Percentiles rank a stretch among this genome's conserved stretches.
phyloP scores from a whole-genome alignment of 495 filamentous ascomycete genomes.

The Astrothelium macrocarpum region DNA sequence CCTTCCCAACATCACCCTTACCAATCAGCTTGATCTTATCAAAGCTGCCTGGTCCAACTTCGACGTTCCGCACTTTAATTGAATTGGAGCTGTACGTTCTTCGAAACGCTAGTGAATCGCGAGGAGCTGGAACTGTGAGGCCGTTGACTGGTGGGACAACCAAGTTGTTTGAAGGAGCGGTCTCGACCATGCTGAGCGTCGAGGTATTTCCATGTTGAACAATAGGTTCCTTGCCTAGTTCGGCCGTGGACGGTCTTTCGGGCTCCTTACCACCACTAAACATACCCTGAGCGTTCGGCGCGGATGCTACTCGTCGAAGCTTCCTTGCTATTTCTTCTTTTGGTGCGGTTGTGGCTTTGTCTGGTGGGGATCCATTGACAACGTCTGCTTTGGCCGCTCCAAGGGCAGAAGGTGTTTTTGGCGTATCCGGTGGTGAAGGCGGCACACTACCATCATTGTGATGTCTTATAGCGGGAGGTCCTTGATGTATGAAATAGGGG shows the following conservation, averaged over 20 bases:
- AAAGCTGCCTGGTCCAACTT: slow-evolving; percentile 91
- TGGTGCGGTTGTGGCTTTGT: slow-evolving; percentile 65
- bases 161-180: slow-evolving; percentile 23
- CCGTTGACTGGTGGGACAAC: slow-evolving; percentile 18
- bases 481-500: slow-evolving; percentile 95
- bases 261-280: slow-evolving; percentile 55
- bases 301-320: slow-evolving; percentile 84
- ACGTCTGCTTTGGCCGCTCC: slow-evolving; percentile 56
- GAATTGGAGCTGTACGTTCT: slow-evolving; percentile 98
- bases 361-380: slow-evolving; percentile 52
- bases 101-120: slow-evolving; percentile 62
- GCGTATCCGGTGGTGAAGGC: slow-evolving; percentile 90
- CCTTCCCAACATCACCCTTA: slow-evolving; percentile 97
- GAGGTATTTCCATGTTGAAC: slow-evolving; percentile 46
- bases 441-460: slow-evolving; percentile 93
- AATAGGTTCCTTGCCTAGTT: slow-evolving; percentile 68
- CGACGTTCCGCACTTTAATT: slow-evolving; percentile 94
- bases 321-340: slow-evolving; percentile 88
- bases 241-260: slow-evolving; percentile 64
- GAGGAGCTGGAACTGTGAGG: slow-evolving; percentile 37
- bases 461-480: slow-evolving; percentile 82
- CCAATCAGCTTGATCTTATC: slow-evolving; percentile 99
- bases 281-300: slow-evolving; percentile 91
- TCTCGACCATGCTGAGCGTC: slow-evolving; percentile 49
- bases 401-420: slow-evolving; percentile 37